These are phyloP conservation scores for Microdochium nivale DNA, from an alignment of 2,329 filamentous ascomycete genomes.

Conservation along the genomic window DNA sequence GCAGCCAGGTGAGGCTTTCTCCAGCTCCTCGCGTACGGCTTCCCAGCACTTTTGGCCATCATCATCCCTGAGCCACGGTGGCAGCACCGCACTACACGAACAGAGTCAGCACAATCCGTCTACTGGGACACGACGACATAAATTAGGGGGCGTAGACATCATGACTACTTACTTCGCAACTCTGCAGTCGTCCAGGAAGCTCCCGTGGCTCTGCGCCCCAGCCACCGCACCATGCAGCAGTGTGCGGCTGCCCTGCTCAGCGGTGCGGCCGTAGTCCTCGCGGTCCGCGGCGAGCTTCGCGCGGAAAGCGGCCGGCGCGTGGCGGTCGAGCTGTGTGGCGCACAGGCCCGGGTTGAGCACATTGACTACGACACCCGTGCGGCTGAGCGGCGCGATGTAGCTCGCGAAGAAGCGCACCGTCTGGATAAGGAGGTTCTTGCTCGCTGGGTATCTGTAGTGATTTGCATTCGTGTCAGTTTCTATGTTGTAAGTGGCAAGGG, in stretches of 20 bases:
- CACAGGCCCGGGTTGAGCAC: not conserved
- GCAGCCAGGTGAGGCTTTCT: slow-evolving; percentile 17
- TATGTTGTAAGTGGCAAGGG: not conserved
- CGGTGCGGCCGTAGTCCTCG: slow-evolving; percentile 8
- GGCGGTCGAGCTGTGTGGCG: not conserved
- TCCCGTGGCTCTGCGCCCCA: slow-evolving; percentile 17
- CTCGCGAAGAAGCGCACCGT: not conserved
- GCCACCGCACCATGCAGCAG: slow-evolving; percentile 14
- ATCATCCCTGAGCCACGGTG: slow-evolving; percentile 13
- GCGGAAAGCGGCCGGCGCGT: not conserved
- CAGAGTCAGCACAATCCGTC: not conserved
- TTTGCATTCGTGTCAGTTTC: not conserved
- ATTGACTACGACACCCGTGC: not conserved
- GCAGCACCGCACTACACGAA: slow-evolving; percentile 2
- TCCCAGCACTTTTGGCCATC: slow-evolving; percentile 19
- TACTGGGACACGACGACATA: too few relatives aligned
- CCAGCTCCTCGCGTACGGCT: slow-evolving; percentile 15
- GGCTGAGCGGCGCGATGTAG: not conserved
- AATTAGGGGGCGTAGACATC: too few relatives aligned
- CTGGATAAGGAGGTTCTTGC: not conserved
- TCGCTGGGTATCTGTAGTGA: not conserved
- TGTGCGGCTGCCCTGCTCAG: slow-evolving; percentile 19
- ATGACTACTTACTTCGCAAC: slow-evolving; percentile 20
- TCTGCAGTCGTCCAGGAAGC: slow-evolving; percentile 13
- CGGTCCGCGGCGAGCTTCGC: not conserved